Percentiles rank a stretch among this genome's conserved stretches.
Evolutionary conservation across 2,329 filamentous ascomycete species (phyloP).

Genomic region (Dothistroma septosporum): DNA sequence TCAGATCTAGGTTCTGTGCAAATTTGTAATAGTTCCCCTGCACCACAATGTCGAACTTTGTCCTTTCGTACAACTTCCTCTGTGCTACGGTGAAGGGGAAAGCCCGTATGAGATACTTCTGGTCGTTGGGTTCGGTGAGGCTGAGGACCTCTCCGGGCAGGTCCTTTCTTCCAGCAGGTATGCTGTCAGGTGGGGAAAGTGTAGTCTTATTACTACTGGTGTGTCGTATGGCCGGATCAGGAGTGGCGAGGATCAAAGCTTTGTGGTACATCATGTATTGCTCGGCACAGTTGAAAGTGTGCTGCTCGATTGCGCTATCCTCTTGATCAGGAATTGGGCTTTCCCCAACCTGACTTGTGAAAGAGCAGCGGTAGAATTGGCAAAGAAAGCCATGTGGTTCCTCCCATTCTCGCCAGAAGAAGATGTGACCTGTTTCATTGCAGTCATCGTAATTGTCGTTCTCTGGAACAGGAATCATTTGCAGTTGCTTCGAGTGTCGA

Average conservation of each 20-base stretch:
- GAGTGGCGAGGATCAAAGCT: constrained; percentile 47
- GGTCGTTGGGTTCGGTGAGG: background rate
- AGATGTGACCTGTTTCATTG: constrained; percentile 26
- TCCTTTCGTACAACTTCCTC: background rate
- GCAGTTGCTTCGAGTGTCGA: background rate
- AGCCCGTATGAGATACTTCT: background rate
- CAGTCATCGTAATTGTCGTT: background rate
- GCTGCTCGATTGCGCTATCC: constrained; percentile 22
- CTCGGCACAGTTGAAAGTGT: constrained; percentile 37
- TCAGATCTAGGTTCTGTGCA: constrained; percentile 42
- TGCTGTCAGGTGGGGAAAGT: background rate
- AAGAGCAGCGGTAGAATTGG: constrained; percentile 57
- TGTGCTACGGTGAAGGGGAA: constrained; percentile 40
- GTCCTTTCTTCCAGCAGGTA: background rate
- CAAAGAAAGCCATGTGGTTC: constrained; percentile 52
- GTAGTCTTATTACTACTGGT: background rate
- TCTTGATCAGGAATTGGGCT: background rate
- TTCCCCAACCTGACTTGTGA: constrained; percentile 30
- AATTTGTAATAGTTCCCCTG: constrained; percentile 59
- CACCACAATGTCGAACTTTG: constrained; percentile 44
- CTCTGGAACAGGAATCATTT: background rate
- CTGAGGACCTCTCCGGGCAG: background rate
- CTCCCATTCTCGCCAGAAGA: constrained; percentile 41
- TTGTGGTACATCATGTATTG: constrained; percentile 49
- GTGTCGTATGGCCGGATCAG: background rate